Conservation (phyloP, 306 rosid species). For the Pyrus communis region DNA sequence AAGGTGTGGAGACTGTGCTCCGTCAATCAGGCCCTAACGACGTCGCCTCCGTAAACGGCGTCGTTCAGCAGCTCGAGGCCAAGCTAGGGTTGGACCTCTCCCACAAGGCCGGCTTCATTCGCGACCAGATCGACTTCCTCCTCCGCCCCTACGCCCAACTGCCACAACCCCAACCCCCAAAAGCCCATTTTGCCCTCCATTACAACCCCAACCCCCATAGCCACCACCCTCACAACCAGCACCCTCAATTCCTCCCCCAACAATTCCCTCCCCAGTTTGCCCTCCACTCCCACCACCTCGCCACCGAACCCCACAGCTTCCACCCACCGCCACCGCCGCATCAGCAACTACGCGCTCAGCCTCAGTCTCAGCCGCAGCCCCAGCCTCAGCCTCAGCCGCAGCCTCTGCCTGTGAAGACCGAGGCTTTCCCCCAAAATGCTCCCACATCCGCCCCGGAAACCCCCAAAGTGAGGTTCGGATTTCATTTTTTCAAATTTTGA, state of each 20-base stretch:
- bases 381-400: conserved; percentile 24
- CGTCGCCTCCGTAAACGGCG: conserved; percentile 44
- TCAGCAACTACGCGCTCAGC: conserved; percentile 14
- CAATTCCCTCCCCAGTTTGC: conserved; percentile 63
- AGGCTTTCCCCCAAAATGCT: conserved; percentile 14
- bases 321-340: conserved; percentile 15
- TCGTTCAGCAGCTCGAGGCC: conserved; percentile 62
- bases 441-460: conserved; percentile 16
- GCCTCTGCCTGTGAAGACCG: conserved; percentile 7
- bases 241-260: conserved; percentile 27
- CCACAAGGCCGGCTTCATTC: conserved; percentile 57
- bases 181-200: conserved; percentile 41
- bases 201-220: background rate
- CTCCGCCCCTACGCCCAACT: conserved; percentile 42
- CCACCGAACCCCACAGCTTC: conserved; percentile 29
- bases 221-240: conserved; percentile 23
- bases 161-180: conserved; percentile 10
- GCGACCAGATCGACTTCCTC: conserved; percentile 69
- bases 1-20: conserved; percentile 59
- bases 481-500: background rate
- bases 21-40: conserved; percentile 56
- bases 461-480: conserved; percentile 44
- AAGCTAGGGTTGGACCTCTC: conserved; percentile 59
- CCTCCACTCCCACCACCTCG: conserved; percentile 28
- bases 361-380: background rate